Percentiles rank a stretch among this genome's conserved stretches.
phyloP scores from a whole-genome alignment of 2,329 filamentous ascomycete species.

The Verticillium albo-atrum region DNA sequence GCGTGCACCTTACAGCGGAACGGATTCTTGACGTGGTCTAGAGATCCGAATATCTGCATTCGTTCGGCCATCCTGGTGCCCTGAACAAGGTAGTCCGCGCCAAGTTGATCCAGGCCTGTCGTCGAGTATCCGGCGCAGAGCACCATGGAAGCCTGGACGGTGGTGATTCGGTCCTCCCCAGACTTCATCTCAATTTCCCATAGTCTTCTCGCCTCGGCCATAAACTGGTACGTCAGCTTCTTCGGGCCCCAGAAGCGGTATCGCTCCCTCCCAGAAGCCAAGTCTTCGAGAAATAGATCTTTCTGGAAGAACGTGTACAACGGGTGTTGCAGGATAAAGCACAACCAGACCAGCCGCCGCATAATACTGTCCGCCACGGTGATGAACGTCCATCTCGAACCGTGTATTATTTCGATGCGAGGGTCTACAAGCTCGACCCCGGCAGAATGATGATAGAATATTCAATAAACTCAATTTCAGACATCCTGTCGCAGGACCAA shows the following conservation, averaged over 20 bases:
- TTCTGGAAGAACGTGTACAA: conserved; percentile 38
- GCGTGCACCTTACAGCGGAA: neutral
- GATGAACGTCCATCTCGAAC: conserved; percentile 31
- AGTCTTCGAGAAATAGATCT: conserved; percentile 32
- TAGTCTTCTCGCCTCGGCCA: conserved; percentile 28
- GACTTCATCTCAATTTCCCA: conserved; percentile 23
- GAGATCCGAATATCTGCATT: neutral
- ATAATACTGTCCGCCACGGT: conserved; percentile 28
- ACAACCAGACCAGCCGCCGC: conserved; percentile 20
- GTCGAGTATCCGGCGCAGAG: conserved; percentile 17
- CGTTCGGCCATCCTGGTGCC: neutral
- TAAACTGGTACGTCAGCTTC: conserved; percentile 26
- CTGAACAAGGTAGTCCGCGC: neutral
- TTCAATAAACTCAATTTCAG: too few species aligned
- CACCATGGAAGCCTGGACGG: conserved; percentile 18
- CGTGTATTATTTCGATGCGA: conserved; percentile 9
- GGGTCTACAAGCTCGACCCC: neutral
- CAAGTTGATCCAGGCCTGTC: neutral
- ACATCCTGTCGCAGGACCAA: too few species aligned
- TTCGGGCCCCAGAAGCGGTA: conserved; percentile 31
- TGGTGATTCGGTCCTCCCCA: neutral
- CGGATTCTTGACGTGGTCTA: neutral
- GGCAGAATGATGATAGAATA: too few species aligned
- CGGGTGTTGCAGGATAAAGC: conserved; percentile 26
- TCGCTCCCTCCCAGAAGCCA: conserved; percentile 19